These are phyloP conservation scores for Cryptomeria japonica DNA, from an alignment of 75 land plant genomes.

Conservation along the genomic window DNA sequence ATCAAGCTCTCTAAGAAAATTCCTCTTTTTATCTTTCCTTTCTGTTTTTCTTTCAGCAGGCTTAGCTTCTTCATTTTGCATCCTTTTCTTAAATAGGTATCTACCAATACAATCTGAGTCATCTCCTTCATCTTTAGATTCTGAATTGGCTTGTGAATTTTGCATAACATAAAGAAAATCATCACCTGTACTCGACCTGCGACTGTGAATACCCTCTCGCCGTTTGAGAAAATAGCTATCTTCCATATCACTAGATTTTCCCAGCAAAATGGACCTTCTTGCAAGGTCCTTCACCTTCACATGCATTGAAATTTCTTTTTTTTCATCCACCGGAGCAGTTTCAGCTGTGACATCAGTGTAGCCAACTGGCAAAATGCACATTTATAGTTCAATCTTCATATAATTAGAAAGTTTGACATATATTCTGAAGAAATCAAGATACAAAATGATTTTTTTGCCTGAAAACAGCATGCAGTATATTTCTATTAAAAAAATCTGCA, in stretches of 20 bases:
- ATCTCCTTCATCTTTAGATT: neutral
- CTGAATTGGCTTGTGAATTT: neutral
- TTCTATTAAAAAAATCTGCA: neutral
- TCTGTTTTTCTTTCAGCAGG: neutral
- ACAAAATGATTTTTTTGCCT: neutral
- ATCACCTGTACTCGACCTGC: neutral
- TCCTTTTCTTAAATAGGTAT: neutral
- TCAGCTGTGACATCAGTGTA: neutral
- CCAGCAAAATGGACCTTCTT: neutral
- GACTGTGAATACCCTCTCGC: neutral
- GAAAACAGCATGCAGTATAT: neutral
- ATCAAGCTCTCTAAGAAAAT: neutral
- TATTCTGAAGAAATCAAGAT: neutral
- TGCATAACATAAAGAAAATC: neutral
- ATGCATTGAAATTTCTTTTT: neutral
- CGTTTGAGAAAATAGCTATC: neutral
- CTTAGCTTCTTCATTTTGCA: neutral
- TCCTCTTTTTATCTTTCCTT: neutral
- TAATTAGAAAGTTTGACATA: neutral
- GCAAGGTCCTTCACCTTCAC: neutral
- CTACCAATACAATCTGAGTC: neutral
- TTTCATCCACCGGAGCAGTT: neutral
- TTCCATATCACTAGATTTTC: neutral
- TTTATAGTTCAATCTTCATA: neutral
- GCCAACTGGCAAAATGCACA: conserved; percentile 4